Conservation (phyloP, 345 rosid species). For the Brassica rapa region DNA sequence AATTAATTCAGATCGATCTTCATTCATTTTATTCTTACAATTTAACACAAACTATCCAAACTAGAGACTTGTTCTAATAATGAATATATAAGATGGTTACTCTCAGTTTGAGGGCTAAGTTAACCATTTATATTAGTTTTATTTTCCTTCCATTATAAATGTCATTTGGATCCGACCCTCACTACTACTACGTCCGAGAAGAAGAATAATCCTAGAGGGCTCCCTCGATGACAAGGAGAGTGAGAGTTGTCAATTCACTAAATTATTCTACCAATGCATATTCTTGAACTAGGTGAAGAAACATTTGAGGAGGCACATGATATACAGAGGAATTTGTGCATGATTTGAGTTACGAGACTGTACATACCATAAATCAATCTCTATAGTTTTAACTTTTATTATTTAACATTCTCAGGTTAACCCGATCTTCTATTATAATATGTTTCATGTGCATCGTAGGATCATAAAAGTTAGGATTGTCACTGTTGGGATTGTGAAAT, state of each 20-base stretch:
- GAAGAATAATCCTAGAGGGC: conserved; percentile 1
- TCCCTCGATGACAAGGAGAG: background rate
- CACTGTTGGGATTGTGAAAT: too few relatives aligned
- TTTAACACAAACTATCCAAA: background rate
- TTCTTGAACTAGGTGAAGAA: conserved; percentile 3
- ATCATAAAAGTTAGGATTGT: background rate
- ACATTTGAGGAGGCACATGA: background rate
- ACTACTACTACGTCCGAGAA: background rate
- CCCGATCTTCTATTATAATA: background rate
- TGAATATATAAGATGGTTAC: background rate
- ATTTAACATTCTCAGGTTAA: background rate
- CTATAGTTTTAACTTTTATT: background rate
- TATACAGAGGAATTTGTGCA: background rate
- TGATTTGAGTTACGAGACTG: background rate
- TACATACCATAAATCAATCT: background rate
- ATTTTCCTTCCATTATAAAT: background rate
- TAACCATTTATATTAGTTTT: background rate
- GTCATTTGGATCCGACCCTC: background rate
- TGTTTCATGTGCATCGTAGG: background rate
- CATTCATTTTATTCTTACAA: conserved; percentile 5
- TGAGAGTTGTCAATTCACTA: conserved; percentile 3
- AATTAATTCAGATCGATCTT: conserved; percentile 1
- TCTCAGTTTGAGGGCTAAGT: background rate
- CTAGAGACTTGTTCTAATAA: background rate
- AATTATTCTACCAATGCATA: background rate